Percentiles rank a stretch among this genome's conserved stretches.
phyloP scores from a whole-genome alignment of 805 yeast species.

The Candida ortonii region DNA sequence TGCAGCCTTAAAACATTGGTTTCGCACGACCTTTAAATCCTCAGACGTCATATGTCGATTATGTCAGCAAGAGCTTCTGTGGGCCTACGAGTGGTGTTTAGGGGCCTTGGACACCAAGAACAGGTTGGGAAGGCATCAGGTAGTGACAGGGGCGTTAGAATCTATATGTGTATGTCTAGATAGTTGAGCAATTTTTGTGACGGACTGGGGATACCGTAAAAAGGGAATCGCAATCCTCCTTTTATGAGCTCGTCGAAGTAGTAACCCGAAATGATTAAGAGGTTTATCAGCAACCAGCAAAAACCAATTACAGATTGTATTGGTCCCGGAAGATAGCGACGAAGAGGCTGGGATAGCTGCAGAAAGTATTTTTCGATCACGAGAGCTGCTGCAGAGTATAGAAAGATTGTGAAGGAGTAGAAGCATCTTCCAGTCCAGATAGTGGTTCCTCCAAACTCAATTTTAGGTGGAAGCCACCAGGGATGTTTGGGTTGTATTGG shows the following conservation, averaged over 20 bases:
- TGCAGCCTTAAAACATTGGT: no score
- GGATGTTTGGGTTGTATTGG: conserved; percentile 4
- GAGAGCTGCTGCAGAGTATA: conserved; percentile 5
- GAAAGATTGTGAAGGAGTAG: conserved; percentile 3
- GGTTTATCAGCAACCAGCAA: conserved; percentile 1
- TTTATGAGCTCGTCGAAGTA: conserved; percentile 9
- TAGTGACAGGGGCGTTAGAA: no score
- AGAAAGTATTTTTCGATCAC: conserved; percentile 4
- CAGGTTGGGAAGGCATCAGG: no score
- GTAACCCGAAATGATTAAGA: background rate
- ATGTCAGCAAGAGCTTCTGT: no score
- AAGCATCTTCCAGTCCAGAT: conserved; percentile 2
- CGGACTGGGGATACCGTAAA: conserved; percentile 1
- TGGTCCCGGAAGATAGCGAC: background rate
- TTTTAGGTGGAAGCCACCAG: conserved; percentile 2
- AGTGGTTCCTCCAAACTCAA: background rate
- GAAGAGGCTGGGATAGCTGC: background rate
- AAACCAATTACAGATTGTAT: background rate
- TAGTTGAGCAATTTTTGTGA: background rate
- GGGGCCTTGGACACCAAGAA: no score
- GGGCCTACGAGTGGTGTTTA: no score
- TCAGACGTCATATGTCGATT: no score
- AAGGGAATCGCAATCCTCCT: background rate
- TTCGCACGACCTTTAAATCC: no score
- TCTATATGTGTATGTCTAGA: background rate